Percentiles rank a stretch among this genome's conserved stretches.
phyloP scores from a whole-genome alignment of 192 early-diverging fungal genomes.

The Dispira parvispora region DNA sequence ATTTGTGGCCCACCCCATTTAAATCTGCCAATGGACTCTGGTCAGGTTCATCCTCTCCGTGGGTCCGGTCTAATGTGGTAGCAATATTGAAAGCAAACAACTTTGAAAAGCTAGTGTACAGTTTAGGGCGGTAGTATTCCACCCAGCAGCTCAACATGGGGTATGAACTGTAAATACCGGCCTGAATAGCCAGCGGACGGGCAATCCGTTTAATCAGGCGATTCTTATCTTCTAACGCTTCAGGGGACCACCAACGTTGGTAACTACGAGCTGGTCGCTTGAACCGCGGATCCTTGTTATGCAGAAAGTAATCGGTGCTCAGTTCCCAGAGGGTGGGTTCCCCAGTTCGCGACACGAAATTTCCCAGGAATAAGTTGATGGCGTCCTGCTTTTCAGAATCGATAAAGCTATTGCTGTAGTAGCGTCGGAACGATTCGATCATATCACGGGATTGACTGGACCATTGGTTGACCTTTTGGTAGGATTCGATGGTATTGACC shows the following conservation, averaged over 20 bases:
- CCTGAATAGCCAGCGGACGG: not conserved
- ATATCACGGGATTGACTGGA: conserved; percentile 90
- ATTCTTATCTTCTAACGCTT: not conserved
- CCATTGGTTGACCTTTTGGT: conserved; percentile 87
- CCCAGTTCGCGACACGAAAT: conserved; percentile 36
- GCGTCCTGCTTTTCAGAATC: conserved; percentile 95
- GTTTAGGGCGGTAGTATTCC: conserved; percentile 72
- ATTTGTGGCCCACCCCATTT: not conserved
- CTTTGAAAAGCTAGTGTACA: conserved; percentile 55
- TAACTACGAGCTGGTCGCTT: conserved; percentile 4
- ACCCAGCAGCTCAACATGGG: conserved; percentile 47
- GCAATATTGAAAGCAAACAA: conserved; percentile 81
- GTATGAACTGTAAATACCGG: conserved; percentile 18
- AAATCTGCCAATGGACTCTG: not conserved
- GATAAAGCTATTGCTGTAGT: conserved; percentile 86
- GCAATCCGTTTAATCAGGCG: conserved; percentile 1
- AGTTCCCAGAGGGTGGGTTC: conserved; percentile 58
- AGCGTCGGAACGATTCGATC: conserved; percentile 83
- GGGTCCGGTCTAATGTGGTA: conserved; percentile 36
- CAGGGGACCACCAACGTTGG: conserved; percentile 14
- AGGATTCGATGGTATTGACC: conserved; percentile 97
- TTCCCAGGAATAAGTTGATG: conserved; percentile 80
- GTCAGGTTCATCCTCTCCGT: not conserved
- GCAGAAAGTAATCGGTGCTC: conserved; percentile 55
- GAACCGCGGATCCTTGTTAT: conserved; percentile 36